Evolutionary conservation across 2,329 filamentous ascomycete species (phyloP).

Genomic region (Aspergillus sp.): DNA sequence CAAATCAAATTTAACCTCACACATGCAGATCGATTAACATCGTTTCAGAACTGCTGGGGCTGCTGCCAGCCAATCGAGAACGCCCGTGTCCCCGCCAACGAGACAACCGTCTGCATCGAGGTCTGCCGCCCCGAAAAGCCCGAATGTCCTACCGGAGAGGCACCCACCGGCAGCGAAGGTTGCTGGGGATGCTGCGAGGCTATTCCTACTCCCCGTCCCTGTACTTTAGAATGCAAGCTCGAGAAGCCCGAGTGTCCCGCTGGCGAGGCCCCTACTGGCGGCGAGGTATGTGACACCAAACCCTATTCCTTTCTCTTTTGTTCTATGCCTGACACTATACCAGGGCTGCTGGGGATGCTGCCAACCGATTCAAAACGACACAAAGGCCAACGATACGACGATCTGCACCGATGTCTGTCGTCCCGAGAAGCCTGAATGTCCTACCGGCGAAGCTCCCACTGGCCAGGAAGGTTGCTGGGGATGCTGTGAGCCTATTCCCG

Average conservation of each 20-base stretch:
- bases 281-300: no score
- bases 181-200: slow-evolving; percentile 7
- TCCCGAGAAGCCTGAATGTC: slow-evolving; percentile 1
- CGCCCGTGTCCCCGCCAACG: neutral
- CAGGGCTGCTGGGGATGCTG: slow-evolving; percentile 8
- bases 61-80: neutral
- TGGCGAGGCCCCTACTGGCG: neutral
- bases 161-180: neutral
- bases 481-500: neutral
- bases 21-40: no score
- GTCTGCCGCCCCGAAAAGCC: slow-evolving; percentile 4
- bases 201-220: no score
- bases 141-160: slow-evolving; percentile 4
- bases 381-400: no score
- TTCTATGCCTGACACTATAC: no score
- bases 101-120: neutral
- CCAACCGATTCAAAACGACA: neutral
- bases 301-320: no score
- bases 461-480: slow-evolving; percentile 3
- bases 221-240: neutral
- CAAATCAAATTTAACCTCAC: no score
- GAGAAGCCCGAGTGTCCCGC: slow-evolving; percentile 1
- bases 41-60: slow-evolving; percentile 2
- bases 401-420: neutral
- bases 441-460: neutral